Conservation (phyloP, 2,329 filamentous ascomycete species). For the Talaromyces sp. region DNA sequence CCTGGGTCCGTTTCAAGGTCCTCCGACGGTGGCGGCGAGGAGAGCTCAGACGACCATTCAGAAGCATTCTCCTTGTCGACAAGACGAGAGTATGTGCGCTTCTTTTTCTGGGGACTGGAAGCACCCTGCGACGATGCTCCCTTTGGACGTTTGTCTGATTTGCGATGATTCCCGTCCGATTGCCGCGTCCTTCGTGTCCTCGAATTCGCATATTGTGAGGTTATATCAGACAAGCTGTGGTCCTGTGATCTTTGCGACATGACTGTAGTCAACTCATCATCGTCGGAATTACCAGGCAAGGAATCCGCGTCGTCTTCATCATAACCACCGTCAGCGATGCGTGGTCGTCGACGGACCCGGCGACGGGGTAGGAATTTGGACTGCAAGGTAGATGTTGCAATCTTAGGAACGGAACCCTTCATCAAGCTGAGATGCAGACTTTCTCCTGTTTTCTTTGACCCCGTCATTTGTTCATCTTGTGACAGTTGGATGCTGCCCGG, state of each 20-base stretch:
- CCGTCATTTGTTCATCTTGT: not conserved
- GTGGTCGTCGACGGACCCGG: constrained; percentile 20
- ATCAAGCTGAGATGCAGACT: not conserved
- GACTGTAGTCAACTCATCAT: constrained; percentile 29
- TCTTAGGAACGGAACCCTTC: constrained; percentile 9
- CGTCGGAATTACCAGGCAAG: constrained; percentile 25
- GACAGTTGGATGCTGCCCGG: constrained; percentile 8
- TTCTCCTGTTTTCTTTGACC: not conserved
- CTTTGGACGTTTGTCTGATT: constrained; percentile 11
- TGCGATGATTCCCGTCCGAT: constrained; percentile 12
- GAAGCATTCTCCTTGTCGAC: constrained; percentile 27
- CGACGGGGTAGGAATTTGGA: constrained; percentile 30
- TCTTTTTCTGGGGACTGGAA: not conserved
- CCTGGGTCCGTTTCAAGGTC: constrained; percentile 19
- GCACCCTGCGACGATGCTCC: not conserved
- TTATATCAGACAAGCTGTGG: constrained; percentile 15
- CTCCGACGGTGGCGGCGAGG: constrained; percentile 24
- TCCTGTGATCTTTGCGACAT: constrained; percentile 13
- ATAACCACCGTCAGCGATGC: constrained; percentile 15
- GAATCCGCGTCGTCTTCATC: constrained; percentile 16
- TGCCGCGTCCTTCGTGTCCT: constrained; percentile 10
- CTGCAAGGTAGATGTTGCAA: constrained; percentile 33
- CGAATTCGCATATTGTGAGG: constrained; percentile 15
- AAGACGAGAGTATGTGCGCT: constrained; percentile 12
- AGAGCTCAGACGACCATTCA: constrained; percentile 25